Percentiles rank a stretch among this genome's conserved stretches.
These are phyloP conservation scores for Rhodotorula sphaerocarpa DNA, from an alignment of 768 basidiomycete species.

Conservation along the genomic window DNA sequence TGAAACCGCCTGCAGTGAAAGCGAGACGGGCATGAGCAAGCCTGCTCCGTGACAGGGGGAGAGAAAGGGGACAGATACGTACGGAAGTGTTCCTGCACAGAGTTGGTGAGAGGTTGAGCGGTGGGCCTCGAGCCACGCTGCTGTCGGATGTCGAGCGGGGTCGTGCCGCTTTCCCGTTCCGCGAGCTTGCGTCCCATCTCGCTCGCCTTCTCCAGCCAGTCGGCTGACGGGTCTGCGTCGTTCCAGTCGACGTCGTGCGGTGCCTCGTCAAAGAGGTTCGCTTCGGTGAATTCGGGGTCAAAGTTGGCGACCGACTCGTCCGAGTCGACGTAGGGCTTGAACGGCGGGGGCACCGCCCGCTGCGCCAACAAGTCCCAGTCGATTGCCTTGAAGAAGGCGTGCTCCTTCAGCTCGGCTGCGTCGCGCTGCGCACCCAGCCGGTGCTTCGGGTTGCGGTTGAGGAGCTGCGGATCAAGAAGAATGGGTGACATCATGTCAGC, in stretches of 20 bases:
- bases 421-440: conserved; percentile 86
- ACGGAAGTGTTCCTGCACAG: conserved; percentile 37
- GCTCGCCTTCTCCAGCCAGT: conserved; percentile 27
- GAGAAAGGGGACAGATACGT: neutral
- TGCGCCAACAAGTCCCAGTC: conserved; percentile 81
- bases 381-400: conserved; percentile 81
- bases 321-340: conserved; percentile 94
- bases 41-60: neutral
- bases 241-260: conserved; percentile 34
- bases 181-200: conserved; percentile 2
- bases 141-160: conserved; percentile 28
- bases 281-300: conserved; percentile 91
- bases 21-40: neutral
- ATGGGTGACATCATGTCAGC: neutral
- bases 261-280: conserved; percentile 54
- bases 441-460: conserved; percentile 97
- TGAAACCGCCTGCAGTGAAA: conserved; percentile 28
- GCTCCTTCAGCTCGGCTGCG: conserved; percentile 87
- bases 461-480: conserved; percentile 53
- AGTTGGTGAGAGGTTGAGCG: conserved; percentile 18
- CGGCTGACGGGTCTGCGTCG: conserved; percentile 27
- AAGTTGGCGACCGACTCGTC: conserved; percentile 98
- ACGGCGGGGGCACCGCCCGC: conserved; percentile 90
- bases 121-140: conserved; percentile 1
- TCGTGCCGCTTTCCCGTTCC: neutral